phyloP scores from a whole-genome alignment of 495 filamentous ascomycete genomes.

The Aspergillus sparsus region DNA sequence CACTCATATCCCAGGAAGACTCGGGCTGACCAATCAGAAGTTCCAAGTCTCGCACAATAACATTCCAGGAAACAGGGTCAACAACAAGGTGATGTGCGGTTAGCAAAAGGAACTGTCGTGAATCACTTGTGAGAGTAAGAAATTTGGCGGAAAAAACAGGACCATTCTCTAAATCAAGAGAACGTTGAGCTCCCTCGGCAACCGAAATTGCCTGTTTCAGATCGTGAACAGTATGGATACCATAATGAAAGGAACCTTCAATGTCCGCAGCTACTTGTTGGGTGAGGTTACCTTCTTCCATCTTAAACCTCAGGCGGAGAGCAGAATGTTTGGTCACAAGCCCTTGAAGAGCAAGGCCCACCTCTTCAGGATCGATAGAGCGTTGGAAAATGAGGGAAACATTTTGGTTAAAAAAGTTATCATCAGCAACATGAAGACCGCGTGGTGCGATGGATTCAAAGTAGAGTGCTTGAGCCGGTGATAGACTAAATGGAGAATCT shows the following conservation, averaged over 20 bases:
- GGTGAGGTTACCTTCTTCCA: neutral
- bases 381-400: neutral
- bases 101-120: neutral
- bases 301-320: neutral
- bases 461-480: constrained; percentile 3
- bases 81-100: constrained; percentile 15
- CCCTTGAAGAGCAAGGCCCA: neutral
- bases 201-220: neutral
- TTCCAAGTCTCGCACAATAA: constrained; percentile 10
- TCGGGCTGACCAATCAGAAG: neutral
- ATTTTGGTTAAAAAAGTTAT: neutral
- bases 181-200: neutral
- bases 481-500: constrained; percentile 3
- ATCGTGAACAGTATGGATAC: neutral
- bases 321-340: neutral
- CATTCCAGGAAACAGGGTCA: constrained; percentile 13
- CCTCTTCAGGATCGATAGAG: neutral
- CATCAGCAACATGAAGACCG: neutral
- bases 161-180: constrained; percentile 5
- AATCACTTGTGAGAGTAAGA: neutral
- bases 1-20: neutral
- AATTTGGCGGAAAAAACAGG: constrained; percentile 8
- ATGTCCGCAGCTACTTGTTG: neutral
- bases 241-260: neutral
- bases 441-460: constrained; percentile 1